Base-by-base conservation (phyloP, 345 rosid species). In the Dimocarpus longan region DNA sequence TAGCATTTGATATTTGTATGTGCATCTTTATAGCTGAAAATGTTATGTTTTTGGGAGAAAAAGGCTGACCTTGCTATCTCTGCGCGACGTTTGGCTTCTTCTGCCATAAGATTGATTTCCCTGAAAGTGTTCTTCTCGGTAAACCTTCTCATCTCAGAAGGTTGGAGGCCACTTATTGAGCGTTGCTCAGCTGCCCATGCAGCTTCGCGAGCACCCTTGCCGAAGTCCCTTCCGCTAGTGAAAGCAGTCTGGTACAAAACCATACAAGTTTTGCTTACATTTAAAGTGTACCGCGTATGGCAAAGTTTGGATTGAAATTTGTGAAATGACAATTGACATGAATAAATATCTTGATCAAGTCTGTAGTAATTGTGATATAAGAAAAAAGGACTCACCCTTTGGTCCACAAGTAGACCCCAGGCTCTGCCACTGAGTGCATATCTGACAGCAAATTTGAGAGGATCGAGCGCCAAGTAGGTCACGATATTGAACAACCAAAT, bases 71-170 rank as follows among this genome's bases (percentile, higher is more conserved):
- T 78, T 59, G 84, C 76, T 52, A 84, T 76, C 75, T 88, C 91
- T 10, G 90, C 91, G 1, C 89, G 90, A 32, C 85, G 82, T 81
- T 70, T 85, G 65, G 90, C 86, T 81, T 90, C 91, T 24, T 86
- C 93, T 48, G 88, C 91, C 90, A 90, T 82, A 50, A 80, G 70
- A 37, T 44, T 80, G 68, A 78, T 37, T 39, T 90, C 89, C 22
- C 80, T 50, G 24, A 80, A 52, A 2, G 71, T 70, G 78, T 66
- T 79, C 63, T 76, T 86, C 43, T 89, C 84, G 1, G 82, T 8
- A 66, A 79, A 80, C 70, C 44, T 7, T 19, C 16, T 80, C 21
- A 62, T 73, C 9, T 78, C 80, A 0, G 46, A 16, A 1, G 80
- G 44, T 13, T 80, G 85, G 56, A 90, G 87, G 67, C 91, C 91